phyloP scores from a whole-genome alignment of 1,284 basidiomycete genomes.

The Cryptococcus hybrid region DNA sequence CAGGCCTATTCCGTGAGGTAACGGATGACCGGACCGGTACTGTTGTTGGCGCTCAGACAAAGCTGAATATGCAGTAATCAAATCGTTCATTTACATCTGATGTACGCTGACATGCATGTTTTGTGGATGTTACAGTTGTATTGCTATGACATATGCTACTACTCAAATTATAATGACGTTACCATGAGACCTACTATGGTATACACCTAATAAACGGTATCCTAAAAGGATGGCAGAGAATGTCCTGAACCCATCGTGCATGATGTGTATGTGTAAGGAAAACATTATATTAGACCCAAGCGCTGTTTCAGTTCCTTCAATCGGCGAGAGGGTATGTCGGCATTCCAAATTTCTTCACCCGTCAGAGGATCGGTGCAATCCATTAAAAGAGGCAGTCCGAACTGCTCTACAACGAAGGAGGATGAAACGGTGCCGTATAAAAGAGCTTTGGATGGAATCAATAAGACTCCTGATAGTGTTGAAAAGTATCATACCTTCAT shows the following conservation, averaged over 20 bases:
- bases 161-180: too few species aligned
- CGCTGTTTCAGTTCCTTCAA: constrained; percentile 15
- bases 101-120: too few species aligned
- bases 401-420: constrained; percentile 44
- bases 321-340: constrained; percentile 23
- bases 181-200: too few species aligned
- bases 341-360: constrained; percentile 34
- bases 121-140: too few species aligned
- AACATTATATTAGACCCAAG: too few species aligned
- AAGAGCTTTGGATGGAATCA: constrained; percentile 16
- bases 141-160: too few species aligned
- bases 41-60: neutral
- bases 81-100: too few species aligned
- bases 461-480: too few species aligned
- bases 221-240: neutral
- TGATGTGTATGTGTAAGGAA: neutral
- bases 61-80: neutral
- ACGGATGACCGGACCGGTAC: neutral
- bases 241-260: neutral
- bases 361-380: neutral
- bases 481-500: constrained; percentile 22
- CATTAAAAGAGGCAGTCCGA: constrained; percentile 30
- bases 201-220: too few species aligned
- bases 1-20: neutral
- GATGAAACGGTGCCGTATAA: constrained; percentile 41